Evolutionary conservation across 1,139 yeast genomes (phyloP), one percentile per base, ranked within the genome.

Genomic region (Suhomyces coccinellae): DNA sequence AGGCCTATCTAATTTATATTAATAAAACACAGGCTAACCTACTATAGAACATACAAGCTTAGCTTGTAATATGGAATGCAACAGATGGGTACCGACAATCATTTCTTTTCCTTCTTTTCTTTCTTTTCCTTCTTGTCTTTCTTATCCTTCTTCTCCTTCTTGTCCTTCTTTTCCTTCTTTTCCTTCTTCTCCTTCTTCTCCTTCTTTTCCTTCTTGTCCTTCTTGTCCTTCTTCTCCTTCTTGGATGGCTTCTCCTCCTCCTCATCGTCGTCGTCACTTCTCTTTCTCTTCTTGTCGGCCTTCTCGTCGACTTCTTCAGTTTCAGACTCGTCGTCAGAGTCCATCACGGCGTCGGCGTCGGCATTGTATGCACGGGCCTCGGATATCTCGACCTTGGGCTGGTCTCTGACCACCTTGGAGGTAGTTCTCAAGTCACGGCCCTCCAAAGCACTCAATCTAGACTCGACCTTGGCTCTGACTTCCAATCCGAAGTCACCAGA

Each of bases 401-500:
- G 83, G 58, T 85, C 89, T 70, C 85, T 85, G 40, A 75, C 79
- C 54, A 85, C 80, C 74, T 83, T 84, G 49, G 89, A 80, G 44
- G 91, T 85, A 36, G 93, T 84, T 79, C 93, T 83, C 68, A 86
- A 70, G 65, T 86, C 93, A 71, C 96, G 87, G 56, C 99, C 99
- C 75, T 93, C 99, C 58, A 95, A 79, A 52, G 91, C 89, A 66
- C 97, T 88, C 62, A 93, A 82, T 76, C 99, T 85, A 53, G 88
- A 80, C 74, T 93, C 99, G 60, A 93, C 95, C 79, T 90, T 90
- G 57, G 88, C 82, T 74, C 99, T 85, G 56, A 87, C 93, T 57
- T 85, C 88, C 59, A 88, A 77, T 62, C 99, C 99, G 60, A 91
- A 80, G 57, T 90, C 95, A 55, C 97, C 97, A 48, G 88, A 82